phyloP scores from a whole-genome alignment of 176 grass and related monocot species.

The Musa itinerans region DNA sequence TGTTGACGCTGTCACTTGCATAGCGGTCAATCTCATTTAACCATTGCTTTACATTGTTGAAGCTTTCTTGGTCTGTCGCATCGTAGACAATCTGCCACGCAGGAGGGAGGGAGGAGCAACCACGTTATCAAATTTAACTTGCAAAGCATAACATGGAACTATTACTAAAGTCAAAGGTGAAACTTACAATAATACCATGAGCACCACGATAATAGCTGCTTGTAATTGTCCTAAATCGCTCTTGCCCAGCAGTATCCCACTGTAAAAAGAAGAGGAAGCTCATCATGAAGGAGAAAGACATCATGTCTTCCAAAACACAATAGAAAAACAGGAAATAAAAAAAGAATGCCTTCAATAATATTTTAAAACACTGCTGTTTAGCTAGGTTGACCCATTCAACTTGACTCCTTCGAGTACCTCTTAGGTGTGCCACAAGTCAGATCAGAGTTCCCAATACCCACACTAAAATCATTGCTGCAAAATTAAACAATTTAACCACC shows the following conservation, averaged over 20 bases:
- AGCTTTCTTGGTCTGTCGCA: constrained; percentile 74
- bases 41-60: constrained; percentile 89
- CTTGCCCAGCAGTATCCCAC: constrained; percentile 96
- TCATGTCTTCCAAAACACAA: background rate
- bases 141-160: background rate
- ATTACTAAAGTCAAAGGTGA: background rate
- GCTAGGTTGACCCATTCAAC: too few species aligned
- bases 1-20: constrained; percentile 75
- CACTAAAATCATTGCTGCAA: too few species aligned
- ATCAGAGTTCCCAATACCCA: too few species aligned
- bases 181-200: constrained; percentile 81
- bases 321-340: background rate
- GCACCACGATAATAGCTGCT: constrained; percentile 93
- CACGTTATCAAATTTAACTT: background rate
- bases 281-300: background rate
- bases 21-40: constrained; percentile 80
- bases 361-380: too few species aligned
- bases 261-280: constrained; percentile 7
- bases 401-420: too few species aligned
- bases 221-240: constrained; percentile 84
- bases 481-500: too few species aligned
- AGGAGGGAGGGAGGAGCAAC: background rate
- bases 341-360: too few species aligned
- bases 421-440: too few species aligned
- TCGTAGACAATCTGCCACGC: constrained; percentile 61